Conservation (phyloP, 140 eudicot genomes). For the Oenanthe javanica region DNA sequence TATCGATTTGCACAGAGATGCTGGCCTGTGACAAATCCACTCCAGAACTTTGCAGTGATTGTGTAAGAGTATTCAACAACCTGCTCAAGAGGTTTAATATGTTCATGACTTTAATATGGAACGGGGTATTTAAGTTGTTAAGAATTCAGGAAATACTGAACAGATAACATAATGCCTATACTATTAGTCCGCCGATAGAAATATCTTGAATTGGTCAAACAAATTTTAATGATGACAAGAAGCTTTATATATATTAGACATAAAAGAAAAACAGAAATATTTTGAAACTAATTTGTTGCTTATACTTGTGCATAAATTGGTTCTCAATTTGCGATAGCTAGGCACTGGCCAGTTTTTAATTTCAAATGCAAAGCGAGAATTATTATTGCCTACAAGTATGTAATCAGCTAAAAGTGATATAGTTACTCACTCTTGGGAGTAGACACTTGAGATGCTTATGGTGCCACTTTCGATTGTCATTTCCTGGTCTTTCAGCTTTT, state of each 20-base stretch:
- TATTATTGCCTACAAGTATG: neutral
- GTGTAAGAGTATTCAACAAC: conserved; percentile 67
- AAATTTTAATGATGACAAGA: neutral
- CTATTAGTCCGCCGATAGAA: neutral
- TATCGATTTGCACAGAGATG: conserved; percentile 82
- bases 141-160: neutral
- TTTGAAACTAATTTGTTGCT: no score
- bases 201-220: neutral
- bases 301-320: no score
- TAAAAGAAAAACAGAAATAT: no score
- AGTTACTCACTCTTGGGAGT: conserved; percentile 76
- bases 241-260: neutral
- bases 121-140: neutral
- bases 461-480: conserved; percentile 68
- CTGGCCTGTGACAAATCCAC: conserved; percentile 81
- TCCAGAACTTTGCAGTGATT: conserved; percentile 77
- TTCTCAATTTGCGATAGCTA: neutral
- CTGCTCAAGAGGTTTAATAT: conserved; percentile 30
- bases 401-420: neutral
- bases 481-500: conserved; percentile 51
- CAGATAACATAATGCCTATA: neutral
- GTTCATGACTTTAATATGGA: neutral
- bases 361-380: neutral
- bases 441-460: conserved; percentile 66
- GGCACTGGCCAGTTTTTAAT: neutral